Base-by-base conservation (phyloP, 2,329 filamentous ascomycete species). In the Metarhizium brunneum region DNA sequence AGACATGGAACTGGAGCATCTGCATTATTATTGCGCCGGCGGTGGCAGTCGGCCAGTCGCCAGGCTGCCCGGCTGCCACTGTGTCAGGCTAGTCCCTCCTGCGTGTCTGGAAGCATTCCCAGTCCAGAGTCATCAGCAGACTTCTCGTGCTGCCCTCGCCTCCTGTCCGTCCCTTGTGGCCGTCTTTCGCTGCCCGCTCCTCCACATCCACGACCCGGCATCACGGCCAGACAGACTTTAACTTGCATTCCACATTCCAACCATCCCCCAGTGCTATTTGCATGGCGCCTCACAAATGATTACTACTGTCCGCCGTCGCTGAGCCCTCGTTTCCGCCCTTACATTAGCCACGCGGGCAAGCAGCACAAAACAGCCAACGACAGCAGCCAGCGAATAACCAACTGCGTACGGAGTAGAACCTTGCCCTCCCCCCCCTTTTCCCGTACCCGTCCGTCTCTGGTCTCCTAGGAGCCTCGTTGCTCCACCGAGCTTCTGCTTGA, bases 231-330 rank as follows among this genome's bases (percentile, higher is more conserved):
- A 48, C 56, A 55, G 53, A 50, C 56, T 52, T 51, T 16, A 54
- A 35, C 20, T 52, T 53, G 42, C 52, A 52, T 54, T 43, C 32
- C 55, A 47, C 52, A 52, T 54, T 43, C 32, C 55, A 47, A 50
- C 48, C 50, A 25, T 42, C 29, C 38, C 47, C 20, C 20, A 16
- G 13, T 35, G 16, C 50, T 30, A 30, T 47, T 47, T 25, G 47
- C 47, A 14, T 35, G 25, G 47, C 58, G 56, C 50, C 29, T 54
- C 49, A 54, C 59, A 60, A 60, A 63, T 64, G 55, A 57, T 58
- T 56, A 59, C 58, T 59, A 51, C 47, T 52, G 57, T 54, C 52
- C 56, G 50, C 54, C 60, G 55, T 59, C 55, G 60, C 61, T 63
- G 62, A 64, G 54, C 52, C 47, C 20, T 45, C 35, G 14, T 51